Evolutionary conservation across 2,329 filamentous ascomycete genomes (phyloP).

Genomic region (Rhynchosporium agropyri): DNA sequence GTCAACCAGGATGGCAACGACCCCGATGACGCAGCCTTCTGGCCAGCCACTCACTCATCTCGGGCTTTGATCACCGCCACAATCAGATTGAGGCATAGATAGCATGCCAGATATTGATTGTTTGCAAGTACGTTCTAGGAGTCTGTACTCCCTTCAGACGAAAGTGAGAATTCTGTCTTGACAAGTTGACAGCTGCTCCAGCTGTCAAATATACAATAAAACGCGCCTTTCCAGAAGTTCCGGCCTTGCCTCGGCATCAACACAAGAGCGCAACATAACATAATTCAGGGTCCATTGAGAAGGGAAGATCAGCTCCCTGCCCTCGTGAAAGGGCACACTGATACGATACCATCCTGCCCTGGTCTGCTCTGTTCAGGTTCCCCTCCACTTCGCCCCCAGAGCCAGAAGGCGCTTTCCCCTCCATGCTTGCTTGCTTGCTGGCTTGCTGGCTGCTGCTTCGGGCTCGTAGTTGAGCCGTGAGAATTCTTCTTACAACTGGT

Average conservation of each 20-base stretch:
- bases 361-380: not conserved
- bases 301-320: not conserved
- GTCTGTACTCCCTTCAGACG: not conserved
- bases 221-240: too few species aligned
- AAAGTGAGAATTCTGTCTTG: too few species aligned
- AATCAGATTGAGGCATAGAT: not conserved
- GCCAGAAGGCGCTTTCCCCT: not conserved
- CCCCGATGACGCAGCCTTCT: conserved; percentile 24
- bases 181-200: too few species aligned
- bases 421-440: not conserved
- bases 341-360: not conserved
- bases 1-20: conserved; percentile 30
- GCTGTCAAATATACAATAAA: too few species aligned
- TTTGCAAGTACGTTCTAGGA: not conserved
- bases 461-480: conserved; percentile 7
- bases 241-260: too few species aligned
- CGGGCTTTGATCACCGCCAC: not conserved
- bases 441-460: not conserved
- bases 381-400: not conserved
- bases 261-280: not conserved
- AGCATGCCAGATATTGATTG: too few species aligned
- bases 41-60: not conserved
- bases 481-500: not conserved
- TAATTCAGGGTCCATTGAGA: conserved; percentile 7
- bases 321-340: too few species aligned